These are phyloP conservation scores for Macrolepiota albuminosa DNA, from an alignment of 768 basidiomycete species.

Conservation along the genomic window DNA sequence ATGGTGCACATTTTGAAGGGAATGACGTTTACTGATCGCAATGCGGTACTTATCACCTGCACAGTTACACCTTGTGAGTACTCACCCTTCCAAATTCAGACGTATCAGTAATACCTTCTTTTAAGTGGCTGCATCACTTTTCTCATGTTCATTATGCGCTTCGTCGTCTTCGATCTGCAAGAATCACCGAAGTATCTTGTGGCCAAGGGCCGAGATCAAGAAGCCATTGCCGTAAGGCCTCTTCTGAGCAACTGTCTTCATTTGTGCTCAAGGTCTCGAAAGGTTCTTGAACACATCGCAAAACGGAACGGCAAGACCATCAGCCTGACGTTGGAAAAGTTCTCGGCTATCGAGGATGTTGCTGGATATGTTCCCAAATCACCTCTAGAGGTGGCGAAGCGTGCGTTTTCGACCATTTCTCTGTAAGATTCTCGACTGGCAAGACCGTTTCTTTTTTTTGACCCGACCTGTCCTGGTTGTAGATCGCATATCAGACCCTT, in stretches of 20 bases:
- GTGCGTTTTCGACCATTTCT: constrained; percentile 33
- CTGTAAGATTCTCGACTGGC: constrained; percentile 25
- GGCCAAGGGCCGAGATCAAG: constrained; percentile 51
- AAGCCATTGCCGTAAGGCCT: constrained; percentile 40
- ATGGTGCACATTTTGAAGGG: constrained; percentile 12
- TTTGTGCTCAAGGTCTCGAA: neutral
- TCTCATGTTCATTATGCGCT: constrained; percentile 49
- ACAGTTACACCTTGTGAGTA: constrained; percentile 36
- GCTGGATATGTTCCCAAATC: constrained; percentile 14
- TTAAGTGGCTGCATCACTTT: constrained; percentile 45
- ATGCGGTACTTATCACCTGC: neutral
- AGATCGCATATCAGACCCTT: constrained; percentile 47
- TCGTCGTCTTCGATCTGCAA: constrained; percentile 52
- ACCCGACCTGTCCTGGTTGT: neutral
- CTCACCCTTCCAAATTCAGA: neutral
- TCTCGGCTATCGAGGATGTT: constrained; percentile 26
- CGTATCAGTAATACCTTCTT: neutral
- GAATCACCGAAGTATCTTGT: constrained; percentile 62
- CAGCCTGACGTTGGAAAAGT: constrained; percentile 40
- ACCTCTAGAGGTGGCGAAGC: constrained; percentile 23
- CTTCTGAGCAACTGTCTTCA: neutral
- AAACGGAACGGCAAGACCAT: constrained; percentile 41
- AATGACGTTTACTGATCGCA: neutral
- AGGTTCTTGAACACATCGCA: constrained; percentile 48
- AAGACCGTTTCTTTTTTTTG: neutral